Percentiles rank a stretch among this genome's conserved stretches.
These are phyloP conservation scores for Garcia nutans DNA, from an alignment of 345 rosid genomes.

Conservation along the genomic window DNA sequence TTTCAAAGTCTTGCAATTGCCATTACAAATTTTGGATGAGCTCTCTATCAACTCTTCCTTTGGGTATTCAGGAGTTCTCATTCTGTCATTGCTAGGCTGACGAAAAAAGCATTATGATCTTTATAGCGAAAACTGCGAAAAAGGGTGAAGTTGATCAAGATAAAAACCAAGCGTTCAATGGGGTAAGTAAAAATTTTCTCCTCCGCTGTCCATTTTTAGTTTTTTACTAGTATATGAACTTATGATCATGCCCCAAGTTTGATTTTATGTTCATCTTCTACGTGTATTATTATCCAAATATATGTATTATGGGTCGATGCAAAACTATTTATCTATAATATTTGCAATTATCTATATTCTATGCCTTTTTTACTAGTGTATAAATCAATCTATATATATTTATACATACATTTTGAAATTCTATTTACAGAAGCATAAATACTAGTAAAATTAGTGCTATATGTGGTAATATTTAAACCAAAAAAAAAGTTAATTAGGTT, in stretches of 20 bases:
- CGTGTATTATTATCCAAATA: constrained; percentile 12
- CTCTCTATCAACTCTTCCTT: constrained; percentile 14
- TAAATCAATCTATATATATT: background rate
- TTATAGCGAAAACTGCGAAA: constrained; percentile 20
- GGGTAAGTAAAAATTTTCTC: constrained; percentile 33
- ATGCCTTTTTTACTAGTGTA: background rate
- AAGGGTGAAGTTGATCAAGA: constrained; percentile 25
- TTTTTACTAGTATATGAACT: background rate
- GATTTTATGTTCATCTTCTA: background rate
- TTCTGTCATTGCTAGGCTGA: background rate
- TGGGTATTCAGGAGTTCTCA: constrained; percentile 11
- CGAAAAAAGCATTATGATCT: constrained; percentile 18
- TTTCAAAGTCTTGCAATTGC: constrained; percentile 13
- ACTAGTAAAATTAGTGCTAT: too few species aligned
- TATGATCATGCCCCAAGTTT: constrained; percentile 21
- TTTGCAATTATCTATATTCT: background rate
- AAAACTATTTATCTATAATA: background rate
- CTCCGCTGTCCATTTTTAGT: background rate
- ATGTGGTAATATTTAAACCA: too few species aligned
- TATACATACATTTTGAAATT: background rate
- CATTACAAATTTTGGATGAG: constrained; percentile 2
- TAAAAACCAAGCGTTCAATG: constrained; percentile 19
- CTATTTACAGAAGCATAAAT: background rate
- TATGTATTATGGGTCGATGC: constrained; percentile 19
- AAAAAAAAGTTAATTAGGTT: background rate